Evolutionary conservation across 495 filamentous ascomycete species (phyloP), one percentile per base, ranked within the genome.

Genomic region (Immersiella caudata): DNA sequence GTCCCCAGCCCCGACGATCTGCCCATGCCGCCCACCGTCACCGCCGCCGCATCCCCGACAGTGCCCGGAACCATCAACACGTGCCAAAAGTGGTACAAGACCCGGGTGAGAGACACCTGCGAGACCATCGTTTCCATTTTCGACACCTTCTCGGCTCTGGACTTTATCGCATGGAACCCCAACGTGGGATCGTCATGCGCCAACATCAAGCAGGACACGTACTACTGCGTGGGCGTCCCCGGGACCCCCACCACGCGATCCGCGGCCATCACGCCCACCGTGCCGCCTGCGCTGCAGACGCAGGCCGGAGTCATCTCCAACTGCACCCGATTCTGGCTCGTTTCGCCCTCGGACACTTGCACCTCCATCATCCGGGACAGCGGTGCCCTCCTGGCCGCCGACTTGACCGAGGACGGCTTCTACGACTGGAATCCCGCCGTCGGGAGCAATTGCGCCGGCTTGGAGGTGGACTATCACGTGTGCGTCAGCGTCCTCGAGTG

Each of bases 191-290:
- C 60, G 22, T 66, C 62, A 58, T 74, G 72, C 56, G 49, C 22
- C 24, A 50, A 58, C 35, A 57, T 70, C 26, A 18, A 50, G 1
- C 2, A n/a, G 35, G 60, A 59, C 60, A 51, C 59, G 54, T 68
- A 59, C 35, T 77, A 77, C 72, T 77, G 74, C 60, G 74, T 78
- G 65, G 58, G 68, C 22, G 67, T 71, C 16, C 68, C 72, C 1
- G 68, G 61, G 24, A 70, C 68, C 7, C 68, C 69, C 6, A 65
- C 66, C 1, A 68, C 68, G 0, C 61, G 65, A 33, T 51, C 71
- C 21, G 65, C 61, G 0, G 20, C 57, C 21, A 27, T 63, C 2
- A 49, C 67, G 22, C 24, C 65, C 16, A 63, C 52, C 14, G n/a
- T 25, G 0, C 27, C 59, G 7, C 27, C 27, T 18, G 35, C 21